Percentiles rank a stretch among this genome's conserved stretches.
Conservation (phyloP, 1,284 basidiomycete genomes). For the Mrakiaceae sp. region DNA sequence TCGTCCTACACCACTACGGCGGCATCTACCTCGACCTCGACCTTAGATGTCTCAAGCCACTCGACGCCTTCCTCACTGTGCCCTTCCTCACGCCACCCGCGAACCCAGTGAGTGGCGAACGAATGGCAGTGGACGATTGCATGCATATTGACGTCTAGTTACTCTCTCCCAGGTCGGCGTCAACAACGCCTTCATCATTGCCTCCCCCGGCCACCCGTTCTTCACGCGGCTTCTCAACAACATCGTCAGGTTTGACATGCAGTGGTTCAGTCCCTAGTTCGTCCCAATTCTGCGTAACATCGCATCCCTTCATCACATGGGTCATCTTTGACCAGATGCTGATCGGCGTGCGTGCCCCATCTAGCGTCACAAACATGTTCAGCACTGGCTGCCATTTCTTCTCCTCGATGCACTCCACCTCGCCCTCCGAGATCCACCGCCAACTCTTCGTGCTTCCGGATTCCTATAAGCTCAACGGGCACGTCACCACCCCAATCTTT, state of each 20-base stretch:
- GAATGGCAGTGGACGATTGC: background rate
- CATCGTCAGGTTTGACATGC: slow-evolving; percentile 11
- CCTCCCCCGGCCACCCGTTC: slow-evolving; percentile 17
- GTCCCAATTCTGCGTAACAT: too few relatives aligned
- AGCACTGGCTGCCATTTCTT: slow-evolving; percentile 18
- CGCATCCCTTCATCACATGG: too few relatives aligned
- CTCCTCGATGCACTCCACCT: slow-evolving; percentile 14
- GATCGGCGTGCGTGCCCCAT: too few relatives aligned
- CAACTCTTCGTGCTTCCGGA: slow-evolving; percentile 12
- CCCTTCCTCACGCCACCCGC: slow-evolving; percentile 19
- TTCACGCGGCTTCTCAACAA: slow-evolving; percentile 8
- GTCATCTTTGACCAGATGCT: too few relatives aligned
- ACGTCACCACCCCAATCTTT: slow-evolving; percentile 18
- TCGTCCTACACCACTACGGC: slow-evolving; percentile 17
- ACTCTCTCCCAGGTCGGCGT: slow-evolving; percentile 11
- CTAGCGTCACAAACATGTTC: slow-evolving; percentile 12
- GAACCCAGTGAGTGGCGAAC: slow-evolving; percentile 1
- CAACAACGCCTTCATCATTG: slow-evolving; percentile 19
- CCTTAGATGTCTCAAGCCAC: slow-evolving; percentile 13
- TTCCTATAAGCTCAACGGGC: slow-evolving; percentile 16
- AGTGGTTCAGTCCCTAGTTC: slow-evolving; percentile 7
- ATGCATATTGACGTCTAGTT: background rate
- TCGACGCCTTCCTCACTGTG: slow-evolving; percentile 14
- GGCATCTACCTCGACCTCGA: slow-evolving; percentile 19
- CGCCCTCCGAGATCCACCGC: background rate